Conservation (phyloP, 768 basidiomycete species). For the Boletus tylopilopsis region DNA sequence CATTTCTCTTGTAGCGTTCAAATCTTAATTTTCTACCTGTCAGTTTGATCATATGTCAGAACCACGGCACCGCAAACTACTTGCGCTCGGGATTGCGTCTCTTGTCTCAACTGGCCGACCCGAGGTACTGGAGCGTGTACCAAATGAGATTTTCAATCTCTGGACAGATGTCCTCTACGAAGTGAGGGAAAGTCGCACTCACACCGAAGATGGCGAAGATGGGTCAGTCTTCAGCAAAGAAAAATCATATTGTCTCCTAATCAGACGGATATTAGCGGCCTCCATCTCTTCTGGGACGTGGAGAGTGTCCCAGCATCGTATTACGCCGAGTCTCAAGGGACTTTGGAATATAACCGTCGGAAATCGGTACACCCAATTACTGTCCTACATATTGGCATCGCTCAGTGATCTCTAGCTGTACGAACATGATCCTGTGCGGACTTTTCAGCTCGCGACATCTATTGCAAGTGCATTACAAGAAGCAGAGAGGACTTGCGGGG, state of each 20-base stretch:
- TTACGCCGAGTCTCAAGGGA: conserved; percentile 63
- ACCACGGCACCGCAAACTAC: conserved; percentile 76
- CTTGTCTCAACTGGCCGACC: conserved; percentile 72
- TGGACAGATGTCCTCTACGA: conserved; percentile 91
- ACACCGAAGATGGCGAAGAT: conserved; percentile 34
- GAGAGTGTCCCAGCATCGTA: conserved; percentile 54
- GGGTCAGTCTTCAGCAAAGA: conserved; percentile 24
- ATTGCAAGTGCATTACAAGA: conserved; percentile 57
- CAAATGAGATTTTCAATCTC: conserved; percentile 75
- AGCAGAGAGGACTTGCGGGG: conserved; percentile 59
- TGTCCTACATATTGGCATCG: conserved; percentile 1
- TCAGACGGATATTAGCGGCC: conserved; percentile 20
- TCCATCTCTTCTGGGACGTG: conserved; percentile 70
- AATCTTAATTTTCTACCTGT: not conserved
- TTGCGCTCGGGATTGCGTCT: conserved; percentile 76
- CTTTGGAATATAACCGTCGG: conserved; percentile 73
- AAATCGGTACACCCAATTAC: conserved; percentile 48
- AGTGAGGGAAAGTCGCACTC: conserved; percentile 63
- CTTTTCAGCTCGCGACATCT: conserved; percentile 55
- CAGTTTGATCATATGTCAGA: conserved; percentile 93
- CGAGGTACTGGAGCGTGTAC: conserved; percentile 68
- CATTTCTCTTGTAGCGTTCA: not conserved
- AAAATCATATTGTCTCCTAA: not conserved
- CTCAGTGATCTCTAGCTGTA: conserved; percentile 49
- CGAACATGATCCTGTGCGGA: conserved; percentile 70